These are phyloP conservation scores for Vanrija sp. DNA, from an alignment of 1,284 basidiomycete species.

Conservation along the genomic window DNA sequence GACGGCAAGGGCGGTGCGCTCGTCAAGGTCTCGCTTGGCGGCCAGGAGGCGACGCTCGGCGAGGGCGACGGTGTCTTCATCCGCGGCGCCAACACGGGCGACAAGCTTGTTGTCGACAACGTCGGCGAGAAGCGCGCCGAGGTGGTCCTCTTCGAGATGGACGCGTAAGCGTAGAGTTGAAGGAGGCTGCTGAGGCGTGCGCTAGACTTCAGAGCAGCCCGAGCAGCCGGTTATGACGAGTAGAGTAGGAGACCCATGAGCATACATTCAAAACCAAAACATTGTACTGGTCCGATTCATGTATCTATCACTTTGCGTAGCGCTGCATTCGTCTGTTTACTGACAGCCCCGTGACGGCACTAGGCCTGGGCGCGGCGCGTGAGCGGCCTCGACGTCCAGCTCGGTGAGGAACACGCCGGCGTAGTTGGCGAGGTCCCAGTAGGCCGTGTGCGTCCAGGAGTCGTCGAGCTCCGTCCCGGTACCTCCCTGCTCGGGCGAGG, in stretches of 20 bases:
- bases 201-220: no score
- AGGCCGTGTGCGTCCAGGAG: conserved; percentile 47
- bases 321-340: no score
- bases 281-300: no score
- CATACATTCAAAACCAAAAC: no score
- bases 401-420: conserved; percentile 62
- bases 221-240: no score
- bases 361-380: no score
- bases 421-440: conserved; percentile 67
- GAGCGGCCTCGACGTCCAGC: conserved; percentile 55
- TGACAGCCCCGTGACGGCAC: no score
- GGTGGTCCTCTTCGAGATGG: conserved; percentile 69
- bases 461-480: no score
- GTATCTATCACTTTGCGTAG: no score
- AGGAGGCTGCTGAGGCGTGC: no score
- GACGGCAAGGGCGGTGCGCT: conserved; percentile 22
- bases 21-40: conserved; percentile 36
- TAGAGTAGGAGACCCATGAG: no score
- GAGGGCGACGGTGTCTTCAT: conserved; percentile 75
- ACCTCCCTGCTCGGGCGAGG: no score
- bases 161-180: conserved; percentile 14
- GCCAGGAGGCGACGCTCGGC: conserved; percentile 50
- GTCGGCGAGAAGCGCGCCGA: conserved; percentile 60
- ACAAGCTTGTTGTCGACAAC: conserved; percentile 55
- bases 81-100: conserved; percentile 53